phyloP scores from a whole-genome alignment of 306 rosid genomes.

The Nissolia schottii region DNA sequence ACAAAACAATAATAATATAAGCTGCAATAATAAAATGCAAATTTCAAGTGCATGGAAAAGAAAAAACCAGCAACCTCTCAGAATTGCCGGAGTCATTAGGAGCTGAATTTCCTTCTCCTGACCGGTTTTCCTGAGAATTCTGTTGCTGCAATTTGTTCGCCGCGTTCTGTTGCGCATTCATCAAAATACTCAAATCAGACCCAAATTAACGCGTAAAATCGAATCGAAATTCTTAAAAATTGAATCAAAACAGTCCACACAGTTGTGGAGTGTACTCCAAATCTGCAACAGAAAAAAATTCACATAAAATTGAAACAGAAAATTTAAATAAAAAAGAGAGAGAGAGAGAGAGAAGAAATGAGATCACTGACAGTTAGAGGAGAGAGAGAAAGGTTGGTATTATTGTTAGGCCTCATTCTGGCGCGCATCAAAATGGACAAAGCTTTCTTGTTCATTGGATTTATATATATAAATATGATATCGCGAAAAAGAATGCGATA shows the following conservation, averaged over 20 bases:
- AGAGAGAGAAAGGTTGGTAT: constrained; percentile 50
- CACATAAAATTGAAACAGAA: neutral
- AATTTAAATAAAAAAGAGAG: neutral
- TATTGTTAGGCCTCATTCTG: constrained; percentile 71
- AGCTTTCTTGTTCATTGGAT: constrained; percentile 52
- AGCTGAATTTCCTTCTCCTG: constrained; percentile 25
- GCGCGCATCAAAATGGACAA: constrained; percentile 82
- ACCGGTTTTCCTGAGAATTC: constrained; percentile 37
- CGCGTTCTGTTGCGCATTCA: constrained; percentile 38
- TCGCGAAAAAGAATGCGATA: neutral
- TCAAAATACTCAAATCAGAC: neutral
- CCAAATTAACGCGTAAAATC: neutral
- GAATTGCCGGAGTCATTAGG: constrained; percentile 27
- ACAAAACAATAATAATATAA: neutral
- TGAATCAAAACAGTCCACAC: neutral
- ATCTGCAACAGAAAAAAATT: too few relatives aligned
- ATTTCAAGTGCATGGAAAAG: neutral
- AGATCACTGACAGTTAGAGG: constrained; percentile 53
- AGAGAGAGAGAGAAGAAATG: neutral
- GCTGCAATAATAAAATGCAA: neutral
- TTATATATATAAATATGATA: neutral
- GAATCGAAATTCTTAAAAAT: neutral
- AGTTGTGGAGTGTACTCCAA: neutral
- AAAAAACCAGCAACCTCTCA: constrained; percentile 48
- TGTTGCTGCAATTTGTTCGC: constrained; percentile 37